Evolutionary conservation across 306 rosid species (phyloP).

Genomic region (Potentilla sterilis): DNA sequence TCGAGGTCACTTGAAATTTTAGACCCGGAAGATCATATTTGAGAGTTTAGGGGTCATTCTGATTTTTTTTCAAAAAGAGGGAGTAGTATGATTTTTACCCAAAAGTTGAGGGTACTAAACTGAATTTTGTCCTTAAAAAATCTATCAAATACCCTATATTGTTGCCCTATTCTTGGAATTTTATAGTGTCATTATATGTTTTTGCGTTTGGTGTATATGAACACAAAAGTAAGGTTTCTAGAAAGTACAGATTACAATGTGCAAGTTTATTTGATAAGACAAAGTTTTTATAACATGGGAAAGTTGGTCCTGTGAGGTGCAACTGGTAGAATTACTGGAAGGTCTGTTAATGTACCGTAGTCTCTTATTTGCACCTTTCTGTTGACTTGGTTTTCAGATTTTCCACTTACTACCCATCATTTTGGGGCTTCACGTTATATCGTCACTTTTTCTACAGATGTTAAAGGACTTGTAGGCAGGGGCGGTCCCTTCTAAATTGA

Average conservation of each 20-base stretch:
- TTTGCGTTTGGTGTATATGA: not conserved
- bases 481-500: not conserved
- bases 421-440: not conserved
- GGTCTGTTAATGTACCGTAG: not conserved
- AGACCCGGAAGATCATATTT: too few relatives aligned
- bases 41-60: too few relatives aligned
- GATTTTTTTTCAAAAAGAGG: too few relatives aligned
- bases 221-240: not conserved
- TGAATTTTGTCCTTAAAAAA: too few relatives aligned
- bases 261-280: not conserved
- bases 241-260: not conserved
- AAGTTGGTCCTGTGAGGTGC: not conserved
- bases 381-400: not conserved
- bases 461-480: constrained; percentile 1
- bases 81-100: too few relatives aligned
- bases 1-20: too few relatives aligned
- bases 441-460: not conserved
- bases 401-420: not conserved
- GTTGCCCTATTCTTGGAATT: not conserved
- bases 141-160: not conserved
- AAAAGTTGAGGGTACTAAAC: too few relatives aligned
- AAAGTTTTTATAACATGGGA: not conserved
- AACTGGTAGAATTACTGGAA: constrained; percentile 1
- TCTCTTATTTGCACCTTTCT: not conserved
- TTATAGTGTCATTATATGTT: not conserved